Base-by-base conservation (phyloP, 306 rosid genomes). In the Fragaria ananassa region DNA sequence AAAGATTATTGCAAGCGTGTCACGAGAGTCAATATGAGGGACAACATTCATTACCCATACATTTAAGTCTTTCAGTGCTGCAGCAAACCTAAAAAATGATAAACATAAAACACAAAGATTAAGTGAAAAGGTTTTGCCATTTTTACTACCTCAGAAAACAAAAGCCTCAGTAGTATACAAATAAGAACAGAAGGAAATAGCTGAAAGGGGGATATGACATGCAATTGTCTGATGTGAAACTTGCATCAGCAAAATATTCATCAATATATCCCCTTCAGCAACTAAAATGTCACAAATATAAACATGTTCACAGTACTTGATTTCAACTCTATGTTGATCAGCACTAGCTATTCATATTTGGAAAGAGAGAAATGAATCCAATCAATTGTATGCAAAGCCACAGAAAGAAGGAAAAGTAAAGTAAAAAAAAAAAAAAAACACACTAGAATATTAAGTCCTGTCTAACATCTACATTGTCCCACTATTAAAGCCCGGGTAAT, bases 41-140 rank as follows among this genome's bases (percentile, higher is more conserved):
- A 92, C 93, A 54, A 92, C 96, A 83, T 92, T 92, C 96, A 92
- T 88, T 50, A 90, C 96, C 97, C 97, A 92, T 12, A 92, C 72
- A 74, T 80, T 88, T 46, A 90, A 50, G 68, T 67, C 79, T 80
- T 77, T 87, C 44, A 92, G 85, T n/a, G 96, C 92, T 0, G 93
- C 93, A 68, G 97, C 96, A 88, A 92, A 92, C 75, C 96, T 92
- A 76, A 62, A 81, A 75, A 4, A 19, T 2, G 79, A 42, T 8
- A 70, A 46, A 50, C 54, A 69, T 17, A 60, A 66, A 25, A 44
- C 42, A 51, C 15, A 13, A 12, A 37, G n/a, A 54, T 10, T 8
- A 69, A 23, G 73, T 46, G 37, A 61, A 65, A 65, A 18, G 27
- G 56, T 53, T 41, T 47, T 5, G 29, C 44, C 74, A 34, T 69